A percentile compares a stretch with the other conserved stretches of the same genome.
These are phyloP conservation scores for Morella rubra DNA, from an alignment of 306 rosid genomes.

Conservation along the genomic window DNA sequence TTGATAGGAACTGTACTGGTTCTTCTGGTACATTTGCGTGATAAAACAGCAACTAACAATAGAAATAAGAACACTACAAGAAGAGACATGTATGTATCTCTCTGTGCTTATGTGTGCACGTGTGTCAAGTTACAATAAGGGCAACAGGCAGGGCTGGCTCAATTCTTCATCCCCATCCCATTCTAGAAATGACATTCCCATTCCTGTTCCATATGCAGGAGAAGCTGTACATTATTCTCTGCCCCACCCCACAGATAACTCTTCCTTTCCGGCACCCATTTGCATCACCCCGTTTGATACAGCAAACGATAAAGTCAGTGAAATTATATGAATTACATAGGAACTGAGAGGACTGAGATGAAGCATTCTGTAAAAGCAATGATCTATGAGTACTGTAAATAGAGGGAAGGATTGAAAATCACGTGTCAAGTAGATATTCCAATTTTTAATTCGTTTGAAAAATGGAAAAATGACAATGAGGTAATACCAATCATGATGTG, in stretches of 20 bases:
- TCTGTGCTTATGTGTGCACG: too few relatives aligned
- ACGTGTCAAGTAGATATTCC: too few relatives aligned
- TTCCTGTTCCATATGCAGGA: background rate
- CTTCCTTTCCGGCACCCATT: background rate
- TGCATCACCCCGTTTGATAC: background rate
- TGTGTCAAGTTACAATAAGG: background rate
- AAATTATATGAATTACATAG: background rate
- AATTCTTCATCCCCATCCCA: background rate
- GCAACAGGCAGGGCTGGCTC: background rate
- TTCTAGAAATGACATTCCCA: background rate
- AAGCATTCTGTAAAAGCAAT: background rate
- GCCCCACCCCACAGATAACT: background rate
- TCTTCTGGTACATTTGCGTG: background rate
- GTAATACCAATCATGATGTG: background rate
- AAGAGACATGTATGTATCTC: too few relatives aligned
- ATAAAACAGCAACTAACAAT: background rate
- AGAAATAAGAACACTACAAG: too few relatives aligned
- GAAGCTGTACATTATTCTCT: background rate
- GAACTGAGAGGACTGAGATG: background rate
- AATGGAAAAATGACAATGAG: background rate
- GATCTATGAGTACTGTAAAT: background rate
- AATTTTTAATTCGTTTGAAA: too few relatives aligned
- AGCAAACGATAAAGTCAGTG: background rate
- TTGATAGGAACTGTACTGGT: background rate
- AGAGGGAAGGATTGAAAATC: background rate